These are phyloP conservation scores for Blastobotrys muscicola DNA, from an alignment of 805 yeast species.

Conservation along the genomic window DNA sequence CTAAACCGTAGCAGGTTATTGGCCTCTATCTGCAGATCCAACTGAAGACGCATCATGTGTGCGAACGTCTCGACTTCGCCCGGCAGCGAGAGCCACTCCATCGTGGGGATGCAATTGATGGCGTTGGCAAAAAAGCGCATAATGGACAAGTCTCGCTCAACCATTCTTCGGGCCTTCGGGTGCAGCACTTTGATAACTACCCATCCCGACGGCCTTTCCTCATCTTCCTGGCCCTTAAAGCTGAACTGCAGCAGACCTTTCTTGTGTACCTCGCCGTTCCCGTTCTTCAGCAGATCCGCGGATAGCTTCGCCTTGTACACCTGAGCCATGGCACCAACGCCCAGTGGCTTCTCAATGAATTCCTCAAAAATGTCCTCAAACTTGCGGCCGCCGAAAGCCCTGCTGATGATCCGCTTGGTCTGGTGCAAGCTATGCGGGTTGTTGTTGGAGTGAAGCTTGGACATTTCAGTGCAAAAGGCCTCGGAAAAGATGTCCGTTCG, in stretches of 20 bases:
- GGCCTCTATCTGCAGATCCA: constrained; percentile 86
- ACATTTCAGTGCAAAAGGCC: constrained; percentile 67
- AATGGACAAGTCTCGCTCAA: constrained; percentile 71
- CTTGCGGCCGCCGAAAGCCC: constrained; percentile 46
- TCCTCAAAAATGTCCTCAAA: constrained; percentile 76
- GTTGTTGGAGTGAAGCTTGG: constrained; percentile 74
- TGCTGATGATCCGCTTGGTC: constrained; percentile 49
- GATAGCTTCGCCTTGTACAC: constrained; percentile 66
- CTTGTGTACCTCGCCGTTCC: neutral
- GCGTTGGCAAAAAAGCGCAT: constrained; percentile 71
- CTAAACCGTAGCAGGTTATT: constrained; percentile 65
- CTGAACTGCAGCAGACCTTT: neutral
- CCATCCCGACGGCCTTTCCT: constrained; percentile 26
- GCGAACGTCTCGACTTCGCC: constrained; percentile 88
- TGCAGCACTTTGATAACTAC: constrained; percentile 92
- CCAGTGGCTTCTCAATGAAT: constrained; percentile 66
- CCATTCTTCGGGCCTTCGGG: constrained; percentile 66
- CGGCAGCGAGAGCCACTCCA: constrained; percentile 96
- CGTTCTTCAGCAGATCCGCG: no score
- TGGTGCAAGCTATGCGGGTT: constrained; percentile 55
- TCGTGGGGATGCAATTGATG: constrained; percentile 72
- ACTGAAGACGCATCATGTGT: constrained; percentile 74
- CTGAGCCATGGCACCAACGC: constrained; percentile 98
- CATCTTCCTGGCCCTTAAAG: neutral
- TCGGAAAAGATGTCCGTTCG: constrained; percentile 86